A percentile compares a stretch with the other conserved stretches of the same genome.
Conservation (phyloP, 108 stramenopile genomes). For the Skeletonema menzelii region DNA sequence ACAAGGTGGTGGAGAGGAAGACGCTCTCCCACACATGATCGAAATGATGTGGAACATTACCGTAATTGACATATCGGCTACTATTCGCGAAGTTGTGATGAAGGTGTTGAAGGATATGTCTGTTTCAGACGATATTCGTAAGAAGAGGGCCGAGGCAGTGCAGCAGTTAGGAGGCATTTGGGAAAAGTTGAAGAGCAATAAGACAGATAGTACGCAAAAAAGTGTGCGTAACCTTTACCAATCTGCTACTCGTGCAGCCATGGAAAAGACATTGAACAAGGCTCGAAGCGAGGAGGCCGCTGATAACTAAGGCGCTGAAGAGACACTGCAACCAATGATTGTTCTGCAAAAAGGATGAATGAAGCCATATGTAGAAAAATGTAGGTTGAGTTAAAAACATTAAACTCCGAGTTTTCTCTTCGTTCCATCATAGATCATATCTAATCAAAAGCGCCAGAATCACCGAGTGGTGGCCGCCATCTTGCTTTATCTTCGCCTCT, state of each 20-base stretch:
- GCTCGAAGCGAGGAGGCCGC: conserved; percentile 13
- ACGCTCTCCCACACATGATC: conserved; percentile 24
- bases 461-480: conserved; percentile 65
- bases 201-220: not conserved
- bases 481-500: conserved; percentile 82
- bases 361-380: no score
- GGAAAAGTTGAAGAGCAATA: conserved; percentile 24
- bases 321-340: no score
- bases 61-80: conserved; percentile 39
- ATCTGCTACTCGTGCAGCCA: conserved; percentile 24
- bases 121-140: conserved; percentile 13
- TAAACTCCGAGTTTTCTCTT: not conserved
- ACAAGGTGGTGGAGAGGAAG: conserved; percentile 12
- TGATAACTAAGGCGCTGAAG: not conserved
- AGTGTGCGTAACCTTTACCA: conserved; percentile 25
- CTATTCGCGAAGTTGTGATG: conserved; percentile 34
- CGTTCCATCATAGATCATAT: not conserved
- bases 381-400: not conserved
- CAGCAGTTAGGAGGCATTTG: conserved; percentile 24
- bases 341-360: no score
- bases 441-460: conserved; percentile 22
- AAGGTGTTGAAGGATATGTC: conserved; percentile 40
- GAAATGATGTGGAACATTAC: conserved; percentile 47
- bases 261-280: conserved; percentile 27
- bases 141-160: conserved; percentile 26